A percentile compares a stretch with the other conserved stretches of the same genome.
phyloP scores from a whole-genome alignment of 208 protist genomes.

The Acanthamoeba sp. region DNA sequence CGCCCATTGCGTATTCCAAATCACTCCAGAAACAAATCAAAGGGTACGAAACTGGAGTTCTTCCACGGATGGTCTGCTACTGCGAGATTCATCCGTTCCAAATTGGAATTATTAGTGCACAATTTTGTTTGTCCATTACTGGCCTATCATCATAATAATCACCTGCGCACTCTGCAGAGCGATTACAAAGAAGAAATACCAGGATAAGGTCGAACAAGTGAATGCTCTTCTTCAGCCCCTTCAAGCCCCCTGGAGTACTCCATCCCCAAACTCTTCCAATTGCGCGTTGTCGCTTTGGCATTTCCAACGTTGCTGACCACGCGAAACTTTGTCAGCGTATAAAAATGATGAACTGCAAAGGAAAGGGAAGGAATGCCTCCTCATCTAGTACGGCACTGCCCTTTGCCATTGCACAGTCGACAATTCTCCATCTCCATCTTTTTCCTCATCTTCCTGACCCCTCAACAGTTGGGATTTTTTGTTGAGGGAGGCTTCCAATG shows the following conservation, averaged over 20 bases:
- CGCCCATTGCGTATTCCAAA: background rate
- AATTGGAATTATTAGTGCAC: too few relatives aligned
- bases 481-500: slow-evolving; percentile 35
- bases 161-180: background rate
- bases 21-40: background rate
- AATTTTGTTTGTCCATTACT: background rate
- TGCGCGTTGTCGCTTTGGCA: background rate
- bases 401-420: background rate
- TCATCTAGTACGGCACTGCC: slow-evolving; percentile 15
- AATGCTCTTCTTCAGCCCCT: slow-evolving; percentile 29
- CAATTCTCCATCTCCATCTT: background rate
- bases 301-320: background rate
- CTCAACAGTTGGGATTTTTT: slow-evolving; percentile 60
- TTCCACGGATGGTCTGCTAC: background rate
- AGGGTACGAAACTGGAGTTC: background rate
- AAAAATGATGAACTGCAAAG: slow-evolving; percentile 17
- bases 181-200: slow-evolving; percentile 53
- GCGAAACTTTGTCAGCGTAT: background rate
- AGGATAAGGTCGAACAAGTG: slow-evolving; percentile 35
- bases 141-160: background rate
- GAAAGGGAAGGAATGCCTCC: slow-evolving; percentile 36
- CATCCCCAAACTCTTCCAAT: background rate
- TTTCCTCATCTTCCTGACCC: background rate
- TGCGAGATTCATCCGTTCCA: background rate
- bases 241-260: slow-evolving; percentile 2